Conservation (phyloP, 768 basidiomycete genomes). For the Leccinum uliginosum region DNA sequence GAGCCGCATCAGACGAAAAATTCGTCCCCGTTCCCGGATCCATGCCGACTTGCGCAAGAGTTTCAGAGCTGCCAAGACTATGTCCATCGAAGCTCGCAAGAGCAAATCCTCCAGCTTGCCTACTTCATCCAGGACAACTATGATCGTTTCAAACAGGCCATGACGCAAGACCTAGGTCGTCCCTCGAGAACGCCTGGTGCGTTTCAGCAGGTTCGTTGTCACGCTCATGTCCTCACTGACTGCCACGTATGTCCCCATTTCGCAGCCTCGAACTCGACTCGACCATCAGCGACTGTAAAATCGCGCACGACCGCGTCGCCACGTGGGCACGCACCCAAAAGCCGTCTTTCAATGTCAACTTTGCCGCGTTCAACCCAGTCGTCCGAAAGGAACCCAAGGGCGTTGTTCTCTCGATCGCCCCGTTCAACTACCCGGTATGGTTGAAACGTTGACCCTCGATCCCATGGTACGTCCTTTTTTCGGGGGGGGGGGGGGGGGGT, state of each 20-base stretch:
- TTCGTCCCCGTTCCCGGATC: conserved; percentile 38
- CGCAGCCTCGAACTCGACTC: conserved; percentile 58
- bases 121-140: conserved; percentile 74
- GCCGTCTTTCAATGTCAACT: conserved; percentile 53
- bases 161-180: conserved; percentile 60
- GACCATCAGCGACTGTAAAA: conserved; percentile 50
- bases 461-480: conserved; percentile 46
- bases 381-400: conserved; percentile 78
- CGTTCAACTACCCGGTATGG: conserved; percentile 75
- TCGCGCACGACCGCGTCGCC: conserved; percentile 58
- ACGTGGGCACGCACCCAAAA: conserved; percentile 70
- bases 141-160: conserved; percentile 52
- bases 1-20: not conserved
- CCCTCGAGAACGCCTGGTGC: conserved; percentile 59
- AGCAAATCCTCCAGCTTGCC: conserved; percentile 48
- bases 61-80: conserved; percentile 64
- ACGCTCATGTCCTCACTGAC: not conserved
- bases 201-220: conserved; percentile 11
- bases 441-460: conserved; percentile 44
- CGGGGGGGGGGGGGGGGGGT: too few species aligned
- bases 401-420: conserved; percentile 61
- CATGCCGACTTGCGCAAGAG: conserved; percentile 50
- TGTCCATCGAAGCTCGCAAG: conserved; percentile 64
- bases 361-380: conserved; percentile 54
- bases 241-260: not conserved